These are phyloP conservation scores for Lodderomyces jiufengensis DNA, from an alignment of 1,139 yeast species.

Conservation along the genomic window DNA sequence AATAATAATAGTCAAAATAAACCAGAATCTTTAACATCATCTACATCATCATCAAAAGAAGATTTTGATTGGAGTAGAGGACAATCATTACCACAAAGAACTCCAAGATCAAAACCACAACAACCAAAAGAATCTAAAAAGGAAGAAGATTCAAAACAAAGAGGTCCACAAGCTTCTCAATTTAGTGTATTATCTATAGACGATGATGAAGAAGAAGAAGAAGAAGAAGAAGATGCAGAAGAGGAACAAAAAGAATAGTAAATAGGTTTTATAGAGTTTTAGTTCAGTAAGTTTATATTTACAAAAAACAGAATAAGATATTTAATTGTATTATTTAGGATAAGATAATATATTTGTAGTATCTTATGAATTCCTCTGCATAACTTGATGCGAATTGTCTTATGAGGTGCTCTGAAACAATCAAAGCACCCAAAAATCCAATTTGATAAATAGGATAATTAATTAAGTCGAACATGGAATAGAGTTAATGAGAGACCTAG, in stretches of 20 bases:
- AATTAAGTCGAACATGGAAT: no score
- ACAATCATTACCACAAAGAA: constrained; percentile 23
- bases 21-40: constrained; percentile 25
- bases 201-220: constrained; percentile 56
- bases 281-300: neutral
- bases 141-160: constrained; percentile 25
- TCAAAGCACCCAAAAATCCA: no score
- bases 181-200: constrained; percentile 60
- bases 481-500: no score
- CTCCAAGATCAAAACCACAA: constrained; percentile 9
- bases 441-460: no score
- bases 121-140: constrained; percentile 5
- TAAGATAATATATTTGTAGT: no score
- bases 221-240: constrained; percentile 18
- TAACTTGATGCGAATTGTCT: no score
- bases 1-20: no score
- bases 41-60: constrained; percentile 40
- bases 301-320: neutral
- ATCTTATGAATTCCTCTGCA: no score
- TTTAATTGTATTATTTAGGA: neutral
- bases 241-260: constrained; percentile 22
- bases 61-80: constrained; percentile 29
- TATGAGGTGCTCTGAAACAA: no score
- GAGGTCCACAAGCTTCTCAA: constrained; percentile 52
- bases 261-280: constrained; percentile 2